These are phyloP conservation scores for Fusarium staphyleae DNA, from an alignment of 2,329 filamentous ascomycete genomes.

Conservation along the genomic window DNA sequence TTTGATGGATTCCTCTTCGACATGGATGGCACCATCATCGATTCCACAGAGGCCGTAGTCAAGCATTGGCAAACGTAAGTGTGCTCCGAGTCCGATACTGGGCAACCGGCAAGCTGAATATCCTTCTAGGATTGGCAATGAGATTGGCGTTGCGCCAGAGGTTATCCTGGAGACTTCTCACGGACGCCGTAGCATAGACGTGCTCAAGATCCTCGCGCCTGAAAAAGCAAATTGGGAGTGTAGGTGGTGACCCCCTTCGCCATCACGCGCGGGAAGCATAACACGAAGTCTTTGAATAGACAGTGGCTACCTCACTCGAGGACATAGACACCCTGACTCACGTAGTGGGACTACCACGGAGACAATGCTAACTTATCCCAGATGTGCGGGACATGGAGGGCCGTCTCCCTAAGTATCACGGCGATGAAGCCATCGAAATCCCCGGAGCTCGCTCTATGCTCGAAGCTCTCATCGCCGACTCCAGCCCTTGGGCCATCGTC, in stretches of 20 bases:
- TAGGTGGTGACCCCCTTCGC: constrained; percentile 55
- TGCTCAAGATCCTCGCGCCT: constrained; percentile 78
- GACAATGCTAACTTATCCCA: constrained; percentile 46
- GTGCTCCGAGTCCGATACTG: neutral
- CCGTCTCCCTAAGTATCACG: constrained; percentile 77
- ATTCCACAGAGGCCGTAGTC: constrained; percentile 77
- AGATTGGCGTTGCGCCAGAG: constrained; percentile 84
- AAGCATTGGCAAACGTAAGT: constrained; percentile 78
- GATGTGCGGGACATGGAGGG: constrained; percentile 83
- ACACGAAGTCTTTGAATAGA: neutral
- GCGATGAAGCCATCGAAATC: constrained; percentile 81
- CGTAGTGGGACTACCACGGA: constrained; percentile 2
- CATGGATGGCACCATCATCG: constrained; percentile 85
- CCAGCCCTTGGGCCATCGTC: constrained; percentile 85
- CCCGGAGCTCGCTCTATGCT: constrained; percentile 80
- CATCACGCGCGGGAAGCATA: neutral
- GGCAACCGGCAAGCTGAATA: neutral
- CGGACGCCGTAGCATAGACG: constrained; percentile 87
- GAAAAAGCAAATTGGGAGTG: constrained; percentile 93
- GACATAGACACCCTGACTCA: neutral
- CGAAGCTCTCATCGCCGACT: constrained; percentile 65
- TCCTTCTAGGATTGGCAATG: constrained; percentile 70
- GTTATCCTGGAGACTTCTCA: constrained; percentile 91
- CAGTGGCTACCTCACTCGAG: constrained; percentile 10
- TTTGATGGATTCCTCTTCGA: constrained; percentile 71